These are phyloP conservation scores for Calocybe indica DNA, from an alignment of 768 basidiomycete genomes.

Conservation along the genomic window DNA sequence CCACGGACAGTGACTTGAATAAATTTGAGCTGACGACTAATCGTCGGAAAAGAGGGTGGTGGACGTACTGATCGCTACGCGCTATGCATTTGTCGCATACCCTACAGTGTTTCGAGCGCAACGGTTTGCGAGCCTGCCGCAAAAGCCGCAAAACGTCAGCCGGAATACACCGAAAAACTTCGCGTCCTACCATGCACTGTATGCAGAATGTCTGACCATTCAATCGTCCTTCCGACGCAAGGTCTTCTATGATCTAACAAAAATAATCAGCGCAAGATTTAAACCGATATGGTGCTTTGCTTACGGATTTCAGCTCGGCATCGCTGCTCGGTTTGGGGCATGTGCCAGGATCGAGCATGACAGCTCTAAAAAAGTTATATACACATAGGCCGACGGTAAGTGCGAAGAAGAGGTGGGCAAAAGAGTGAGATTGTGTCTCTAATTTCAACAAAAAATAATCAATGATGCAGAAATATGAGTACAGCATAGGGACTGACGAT, in stretches of 20 bases:
- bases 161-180: not conserved
- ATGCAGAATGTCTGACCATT: conserved; percentile 98
- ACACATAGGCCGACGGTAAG: conserved; percentile 63
- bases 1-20: conserved; percentile 90
- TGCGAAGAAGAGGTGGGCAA: conserved; percentile 74
- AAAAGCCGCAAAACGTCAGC: not conserved
- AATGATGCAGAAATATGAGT: conserved; percentile 23
- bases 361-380: conserved; percentile 89
- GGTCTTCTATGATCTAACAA: conserved; percentile 78
- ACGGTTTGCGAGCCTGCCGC: conserved; percentile 72
- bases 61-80: conserved; percentile 85
- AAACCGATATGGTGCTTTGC: conserved; percentile 17
- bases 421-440: conserved; percentile 76
- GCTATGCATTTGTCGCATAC: conserved; percentile 87
- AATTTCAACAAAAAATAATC: conserved; percentile 7
- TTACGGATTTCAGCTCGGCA: conserved; percentile 80
- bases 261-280: not conserved
- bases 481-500: conserved; percentile 39
- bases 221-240: conserved; percentile 80
- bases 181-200: conserved; percentile 73
- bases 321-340: conserved; percentile 80
- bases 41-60: not conserved
- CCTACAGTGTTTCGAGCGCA: conserved; percentile 94
- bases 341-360: conserved; percentile 84
- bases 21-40: conserved; percentile 2